Evolutionary conservation across 805 yeast species (phyloP).

Genomic region (Candida vartiovaarae): DNA sequence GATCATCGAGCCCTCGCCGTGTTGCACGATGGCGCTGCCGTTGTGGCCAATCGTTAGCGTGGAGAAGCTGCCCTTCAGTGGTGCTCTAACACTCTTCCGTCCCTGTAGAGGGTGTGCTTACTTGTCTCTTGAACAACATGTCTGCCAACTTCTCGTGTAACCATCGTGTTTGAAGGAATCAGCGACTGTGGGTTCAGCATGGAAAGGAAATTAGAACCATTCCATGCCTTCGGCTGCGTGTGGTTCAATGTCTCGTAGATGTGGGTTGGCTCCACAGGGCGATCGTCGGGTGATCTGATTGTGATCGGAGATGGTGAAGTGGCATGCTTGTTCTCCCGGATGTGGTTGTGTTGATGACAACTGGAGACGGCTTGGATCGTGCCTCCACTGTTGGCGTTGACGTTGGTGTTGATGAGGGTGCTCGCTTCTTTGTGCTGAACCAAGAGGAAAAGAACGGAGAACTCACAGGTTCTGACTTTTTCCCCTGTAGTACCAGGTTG

Average conservation of each 20-base stretch:
- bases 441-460: slow-evolving; percentile 7
- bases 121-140: slow-evolving; percentile 1
- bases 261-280: neutral
- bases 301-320: too few relatives aligned
- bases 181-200: slow-evolving; percentile 6
- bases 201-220: slow-evolving; percentile 1
- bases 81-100: neutral
- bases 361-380: neutral
- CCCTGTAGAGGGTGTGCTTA: neutral
- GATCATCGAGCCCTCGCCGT: slow-evolving; percentile 21
- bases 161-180: slow-evolving; percentile 8
- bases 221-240: neutral
- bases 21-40: slow-evolving; percentile 20
- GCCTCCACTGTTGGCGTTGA: neutral
- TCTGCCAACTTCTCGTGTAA: slow-evolving; percentile 18
- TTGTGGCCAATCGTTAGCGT: slow-evolving; percentile 23
- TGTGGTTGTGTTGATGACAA: too few relatives aligned
- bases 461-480: slow-evolving; percentile 2
- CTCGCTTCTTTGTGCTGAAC: slow-evolving; percentile 6
- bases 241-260: neutral
- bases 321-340: too few relatives aligned
- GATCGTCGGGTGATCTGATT: too few relatives aligned
- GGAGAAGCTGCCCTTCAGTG: slow-evolving; percentile 19
- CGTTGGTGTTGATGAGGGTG: neutral
- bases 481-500: slow-evolving; percentile 9